Conservation (phyloP, 805 yeast genomes). For the Blastobotrys peoriensis region DNA sequence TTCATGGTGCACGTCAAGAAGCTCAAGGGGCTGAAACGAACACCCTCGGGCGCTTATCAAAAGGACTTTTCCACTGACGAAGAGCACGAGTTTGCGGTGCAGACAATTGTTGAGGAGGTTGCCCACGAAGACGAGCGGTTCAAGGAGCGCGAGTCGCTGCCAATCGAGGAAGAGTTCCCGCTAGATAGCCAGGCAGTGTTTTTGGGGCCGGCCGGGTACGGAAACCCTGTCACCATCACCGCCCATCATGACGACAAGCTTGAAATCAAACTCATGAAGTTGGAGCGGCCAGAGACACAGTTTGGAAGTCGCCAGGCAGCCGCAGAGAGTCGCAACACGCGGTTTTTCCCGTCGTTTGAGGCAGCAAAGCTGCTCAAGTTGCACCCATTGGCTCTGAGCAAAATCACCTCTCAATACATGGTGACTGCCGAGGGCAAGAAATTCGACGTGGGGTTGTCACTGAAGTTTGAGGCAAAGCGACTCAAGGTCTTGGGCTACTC, state of each 20-base stretch:
- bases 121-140: constrained; percentile 68
- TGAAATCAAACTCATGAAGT: constrained; percentile 24
- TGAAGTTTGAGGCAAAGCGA: constrained; percentile 75
- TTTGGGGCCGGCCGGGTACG: constrained; percentile 83
- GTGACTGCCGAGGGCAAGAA: constrained; percentile 50
- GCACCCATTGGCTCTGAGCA: constrained; percentile 63
- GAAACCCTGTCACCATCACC: constrained; percentile 53
- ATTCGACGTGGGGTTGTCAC: constrained; percentile 70
- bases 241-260: constrained; percentile 34
- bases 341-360: constrained; percentile 60
- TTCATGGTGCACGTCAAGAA: constrained; percentile 65
- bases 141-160: constrained; percentile 63
- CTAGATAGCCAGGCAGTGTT: constrained; percentile 63
- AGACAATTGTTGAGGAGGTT: constrained; percentile 71
- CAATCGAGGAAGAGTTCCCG: constrained; percentile 81
- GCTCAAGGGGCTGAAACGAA: constrained; percentile 72
- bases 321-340: constrained; percentile 48
- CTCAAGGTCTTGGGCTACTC: constrained; percentile 87
- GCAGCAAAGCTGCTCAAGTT: constrained; percentile 54
- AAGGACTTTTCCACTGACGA: constrained; percentile 54
- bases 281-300: constrained; percentile 46
- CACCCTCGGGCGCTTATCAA: constrained; percentile 63
- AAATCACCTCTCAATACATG: constrained; percentile 67
- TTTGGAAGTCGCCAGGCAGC: constrained; percentile 58
- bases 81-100: constrained; percentile 63